Evolutionary conservation across 108 stramenopile species (phyloP).

Genomic region (Nannochloropsis oceanica): DNA sequence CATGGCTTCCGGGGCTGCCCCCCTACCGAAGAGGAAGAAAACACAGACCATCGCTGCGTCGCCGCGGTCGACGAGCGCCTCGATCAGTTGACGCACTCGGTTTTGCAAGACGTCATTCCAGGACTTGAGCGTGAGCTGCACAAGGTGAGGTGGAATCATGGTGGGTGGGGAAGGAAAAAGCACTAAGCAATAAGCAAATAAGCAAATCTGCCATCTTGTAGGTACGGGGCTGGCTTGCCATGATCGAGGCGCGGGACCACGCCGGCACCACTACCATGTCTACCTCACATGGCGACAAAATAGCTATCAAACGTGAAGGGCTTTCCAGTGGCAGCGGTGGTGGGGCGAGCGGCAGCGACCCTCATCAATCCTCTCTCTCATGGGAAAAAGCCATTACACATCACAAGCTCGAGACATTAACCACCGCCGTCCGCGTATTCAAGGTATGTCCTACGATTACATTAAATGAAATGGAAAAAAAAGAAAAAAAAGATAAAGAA

Average conservation of each 20-base stretch:
- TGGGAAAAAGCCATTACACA: neutral
- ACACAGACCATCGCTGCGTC: neutral
- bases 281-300: too few species aligned
- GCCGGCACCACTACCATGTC: too few species aligned
- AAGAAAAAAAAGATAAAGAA: too few species aligned
- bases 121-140: neutral
- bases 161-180: neutral
- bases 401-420: neutral
- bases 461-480: neutral
- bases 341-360: too few species aligned
- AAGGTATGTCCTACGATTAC: neutral
- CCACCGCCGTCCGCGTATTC: neutral
- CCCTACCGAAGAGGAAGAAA: neutral
- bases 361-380: too few species aligned
- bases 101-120: neutral
- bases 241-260: neutral
- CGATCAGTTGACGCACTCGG: neutral
- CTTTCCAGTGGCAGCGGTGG: too few species aligned
- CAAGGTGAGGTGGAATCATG: neutral
- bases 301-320: too few species aligned
- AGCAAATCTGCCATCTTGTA: neutral
- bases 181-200: too few species aligned
- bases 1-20: too few species aligned
- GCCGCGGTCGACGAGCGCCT: neutral
- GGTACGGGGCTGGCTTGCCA: neutral